These are phyloP conservation scores for Ascochyta fabae DNA, from an alignment of 2,329 filamentous ascomycete genomes.

Conservation along the genomic window DNA sequence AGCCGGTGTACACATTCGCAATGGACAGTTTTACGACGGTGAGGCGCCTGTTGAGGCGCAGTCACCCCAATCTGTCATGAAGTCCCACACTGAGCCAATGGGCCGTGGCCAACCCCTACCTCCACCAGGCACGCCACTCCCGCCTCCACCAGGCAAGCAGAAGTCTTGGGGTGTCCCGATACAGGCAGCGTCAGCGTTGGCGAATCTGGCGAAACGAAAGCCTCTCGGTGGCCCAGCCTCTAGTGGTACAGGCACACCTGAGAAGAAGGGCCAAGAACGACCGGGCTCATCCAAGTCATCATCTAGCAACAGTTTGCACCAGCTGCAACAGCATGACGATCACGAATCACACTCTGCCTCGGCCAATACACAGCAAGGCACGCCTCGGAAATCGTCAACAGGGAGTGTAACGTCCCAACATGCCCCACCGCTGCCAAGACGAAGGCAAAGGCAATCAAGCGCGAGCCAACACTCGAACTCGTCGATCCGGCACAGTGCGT, in stretches of 20 bases:
- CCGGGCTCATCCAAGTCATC: constrained; percentile 18
- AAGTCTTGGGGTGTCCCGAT: constrained; percentile 57
- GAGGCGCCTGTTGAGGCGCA: constrained; percentile 13
- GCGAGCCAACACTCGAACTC: constrained; percentile 18
- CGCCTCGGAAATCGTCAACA: constrained; percentile 20
- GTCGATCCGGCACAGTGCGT: constrained; percentile 9
- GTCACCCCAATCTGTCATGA: constrained; percentile 10
- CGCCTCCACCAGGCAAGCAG: constrained; percentile 67
- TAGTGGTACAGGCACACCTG: neutral
- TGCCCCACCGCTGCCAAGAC: constrained; percentile 58
- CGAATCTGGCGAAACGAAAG: constrained; percentile 67
- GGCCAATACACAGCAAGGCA: constrained; percentile 1
- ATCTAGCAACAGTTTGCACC: constrained; percentile 6
- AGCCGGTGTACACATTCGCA: constrained; percentile 18
- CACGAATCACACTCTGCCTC: constrained; percentile 7
- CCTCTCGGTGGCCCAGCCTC: constrained; percentile 53
- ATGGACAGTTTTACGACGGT: constrained; percentile 11
- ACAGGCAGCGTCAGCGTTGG: constrained; percentile 50
- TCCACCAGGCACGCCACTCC: constrained; percentile 79
- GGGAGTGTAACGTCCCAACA: constrained; percentile 17
- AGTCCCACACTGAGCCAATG: constrained; percentile 69
- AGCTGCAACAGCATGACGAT: constrained; percentile 12
- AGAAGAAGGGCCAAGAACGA: constrained; percentile 8
- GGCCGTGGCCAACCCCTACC: constrained; percentile 83
- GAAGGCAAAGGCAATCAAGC: constrained; percentile 48